These are phyloP conservation scores for Gastrodia elata DNA, from an alignment of 106 monocot genomes.

Conservation along the genomic window DNA sequence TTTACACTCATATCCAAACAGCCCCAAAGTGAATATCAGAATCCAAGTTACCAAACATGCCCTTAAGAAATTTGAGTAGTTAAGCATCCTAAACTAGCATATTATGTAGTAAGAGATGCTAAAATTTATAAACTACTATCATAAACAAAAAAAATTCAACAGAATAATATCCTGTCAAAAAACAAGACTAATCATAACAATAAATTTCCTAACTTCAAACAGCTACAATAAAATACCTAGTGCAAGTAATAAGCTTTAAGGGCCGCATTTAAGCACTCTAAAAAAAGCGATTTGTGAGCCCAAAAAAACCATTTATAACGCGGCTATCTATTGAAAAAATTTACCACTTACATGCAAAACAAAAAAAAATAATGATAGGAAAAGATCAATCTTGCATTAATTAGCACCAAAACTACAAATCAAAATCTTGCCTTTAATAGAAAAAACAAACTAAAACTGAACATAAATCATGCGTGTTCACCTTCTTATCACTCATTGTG, in stretches of 20 bases:
- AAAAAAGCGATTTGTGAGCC: too few relatives aligned
- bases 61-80: too few relatives aligned
- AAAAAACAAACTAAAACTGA: not conserved
- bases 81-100: not conserved
- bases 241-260: not conserved
- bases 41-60: too few relatives aligned
- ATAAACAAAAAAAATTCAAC: not conserved
- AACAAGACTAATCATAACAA: not conserved
- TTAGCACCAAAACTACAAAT: not conserved
- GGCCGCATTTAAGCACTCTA: not conserved
- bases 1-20: too few relatives aligned
- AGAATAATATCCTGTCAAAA: not conserved
- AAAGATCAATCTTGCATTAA: not conserved
- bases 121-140: not conserved
- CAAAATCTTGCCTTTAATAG: not conserved
- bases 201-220: not conserved
- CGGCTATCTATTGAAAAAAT: too few relatives aligned
- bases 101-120: not conserved
- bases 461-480: not conserved
- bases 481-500: conserved; percentile 11
- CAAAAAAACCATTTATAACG: too few relatives aligned
- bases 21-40: too few relatives aligned
- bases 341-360: not conserved
- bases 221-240: not conserved
- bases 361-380: not conserved